Evolutionary conservation across 75 land plant genomes (phyloP).

Genomic region (Cupressus sempervirens): DNA sequence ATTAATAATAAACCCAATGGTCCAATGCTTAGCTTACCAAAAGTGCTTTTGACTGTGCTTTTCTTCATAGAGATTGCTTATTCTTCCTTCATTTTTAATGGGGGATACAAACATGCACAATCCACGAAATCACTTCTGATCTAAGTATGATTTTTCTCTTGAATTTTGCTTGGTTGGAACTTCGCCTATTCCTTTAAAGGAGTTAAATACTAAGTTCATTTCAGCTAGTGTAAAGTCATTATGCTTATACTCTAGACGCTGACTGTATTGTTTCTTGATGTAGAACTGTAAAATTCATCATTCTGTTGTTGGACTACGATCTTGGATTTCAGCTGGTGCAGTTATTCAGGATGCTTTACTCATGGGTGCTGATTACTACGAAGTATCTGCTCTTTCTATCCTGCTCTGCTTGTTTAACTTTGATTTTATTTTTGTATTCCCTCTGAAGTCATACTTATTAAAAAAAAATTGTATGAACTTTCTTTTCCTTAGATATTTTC

Average conservation of each 20-base stretch:
- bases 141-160: neutral
- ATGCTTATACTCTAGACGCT: neutral
- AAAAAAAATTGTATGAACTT: neutral
- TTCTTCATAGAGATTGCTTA: too few species aligned
- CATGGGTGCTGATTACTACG: constrained; percentile 99
- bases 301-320: constrained; percentile 93
- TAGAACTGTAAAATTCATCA: constrained; percentile 97
- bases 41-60: too few species aligned
- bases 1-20: too few species aligned
- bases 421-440: constrained; percentile 1
- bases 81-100: too few species aligned
- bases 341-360: constrained; percentile 85
- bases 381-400: constrained; percentile 40
- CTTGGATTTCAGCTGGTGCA: constrained; percentile 99
- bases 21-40: too few species aligned
- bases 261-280: constrained; percentile 5
- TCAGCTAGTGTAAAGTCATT: neutral
- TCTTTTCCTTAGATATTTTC: neutral
- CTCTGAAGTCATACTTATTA: neutral
- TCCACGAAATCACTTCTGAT: neutral
- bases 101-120: too few species aligned
- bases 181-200: neutral
- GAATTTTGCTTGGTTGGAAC: neutral
- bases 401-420: neutral
- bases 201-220: neutral